A percentile compares a stretch with the other conserved stretches of the same genome.
Conservation (phyloP, 2,329 filamentous ascomycete species). For the Ceratocystis lukuohia region DNA sequence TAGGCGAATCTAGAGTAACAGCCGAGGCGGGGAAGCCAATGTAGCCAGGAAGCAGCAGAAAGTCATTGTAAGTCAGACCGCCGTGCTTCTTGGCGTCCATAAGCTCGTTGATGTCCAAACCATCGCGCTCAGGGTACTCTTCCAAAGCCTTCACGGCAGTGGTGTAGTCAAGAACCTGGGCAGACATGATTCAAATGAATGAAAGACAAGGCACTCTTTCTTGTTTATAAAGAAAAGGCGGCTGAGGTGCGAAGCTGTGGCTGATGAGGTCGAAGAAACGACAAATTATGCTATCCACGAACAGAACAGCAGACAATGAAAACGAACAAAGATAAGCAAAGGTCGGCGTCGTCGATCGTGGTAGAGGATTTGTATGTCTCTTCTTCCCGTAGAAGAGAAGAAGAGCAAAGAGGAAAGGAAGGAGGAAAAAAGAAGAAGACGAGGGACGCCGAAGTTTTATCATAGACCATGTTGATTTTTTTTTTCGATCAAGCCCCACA, state of each 20-base stretch:
- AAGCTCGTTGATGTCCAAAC: constrained; percentile 72
- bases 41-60: constrained; percentile 90
- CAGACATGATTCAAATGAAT: constrained; percentile 43
- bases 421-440: constrained; percentile 26
- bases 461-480: constrained; percentile 7
- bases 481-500: constrained; percentile 3
- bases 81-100: constrained; percentile 86
- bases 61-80: constrained; percentile 97
- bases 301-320: constrained; percentile 26
- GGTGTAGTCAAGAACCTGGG: constrained; percentile 55
- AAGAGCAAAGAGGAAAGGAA: constrained; percentile 31
- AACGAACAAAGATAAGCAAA: constrained; percentile 24
- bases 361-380: constrained; percentile 30
- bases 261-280: constrained; percentile 32
- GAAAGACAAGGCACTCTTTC: constrained; percentile 20
- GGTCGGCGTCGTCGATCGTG: constrained; percentile 22
- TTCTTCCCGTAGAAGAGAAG: constrained; percentile 42
- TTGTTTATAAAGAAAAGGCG: constrained; percentile 24
- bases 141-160: constrained; percentile 69
- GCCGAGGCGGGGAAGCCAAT: constrained; percentile 93
- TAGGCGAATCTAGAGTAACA: constrained; percentile 74
- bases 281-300: constrained; percentile 25
- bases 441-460: constrained; percentile 11
- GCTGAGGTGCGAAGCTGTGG: constrained; percentile 22
- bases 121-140: constrained; percentile 70